Evolutionary conservation across 2,329 filamentous ascomycete genomes (phyloP).

Genomic region (Fusarium odoratissimum): DNA sequence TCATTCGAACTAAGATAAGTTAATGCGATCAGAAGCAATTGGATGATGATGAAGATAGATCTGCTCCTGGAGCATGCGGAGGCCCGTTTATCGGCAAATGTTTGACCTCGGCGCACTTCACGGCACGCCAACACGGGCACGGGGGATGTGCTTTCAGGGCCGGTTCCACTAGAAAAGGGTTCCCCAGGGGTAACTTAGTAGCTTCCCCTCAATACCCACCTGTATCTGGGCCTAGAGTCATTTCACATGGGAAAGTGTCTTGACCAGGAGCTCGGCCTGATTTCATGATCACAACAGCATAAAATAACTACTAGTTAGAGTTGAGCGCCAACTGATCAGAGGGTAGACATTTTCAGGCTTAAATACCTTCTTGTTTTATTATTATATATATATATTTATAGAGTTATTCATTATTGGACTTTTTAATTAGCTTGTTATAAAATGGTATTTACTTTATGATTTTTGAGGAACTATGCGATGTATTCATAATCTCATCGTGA

Average conservation of each 20-base stretch:
- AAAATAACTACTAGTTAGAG: background rate
- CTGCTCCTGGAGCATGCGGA: slow-evolving; percentile 27
- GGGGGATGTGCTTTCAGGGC: slow-evolving; percentile 30
- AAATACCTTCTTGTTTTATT: background rate
- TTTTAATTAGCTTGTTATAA: background rate
- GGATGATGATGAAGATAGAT: slow-evolving; percentile 32
- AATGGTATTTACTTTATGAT: background rate
- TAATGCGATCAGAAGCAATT: slow-evolving; percentile 37
- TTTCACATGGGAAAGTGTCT: slow-evolving; percentile 2
- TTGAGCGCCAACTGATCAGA: background rate
- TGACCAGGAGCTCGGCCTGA: background rate
- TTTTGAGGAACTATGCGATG: background rate
- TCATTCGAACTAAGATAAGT: slow-evolving; percentile 21
- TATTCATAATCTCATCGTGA: background rate
- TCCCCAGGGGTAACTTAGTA: slow-evolving; percentile 9
- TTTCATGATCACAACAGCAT: background rate
- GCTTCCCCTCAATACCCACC: background rate
- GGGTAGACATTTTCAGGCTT: background rate
- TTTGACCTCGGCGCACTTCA: slow-evolving; percentile 37
- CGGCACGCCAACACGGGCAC: slow-evolving; percentile 17
- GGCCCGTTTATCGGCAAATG: slow-evolving; percentile 37
- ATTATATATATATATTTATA: too few relatives aligned
- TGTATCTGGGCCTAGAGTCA: background rate
- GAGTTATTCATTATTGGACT: background rate
- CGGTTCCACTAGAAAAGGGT: slow-evolving; percentile 26